Evolutionary conservation across 73 alveolate species (phyloP).

Genomic region (Tetrahymena elliotti): DNA sequence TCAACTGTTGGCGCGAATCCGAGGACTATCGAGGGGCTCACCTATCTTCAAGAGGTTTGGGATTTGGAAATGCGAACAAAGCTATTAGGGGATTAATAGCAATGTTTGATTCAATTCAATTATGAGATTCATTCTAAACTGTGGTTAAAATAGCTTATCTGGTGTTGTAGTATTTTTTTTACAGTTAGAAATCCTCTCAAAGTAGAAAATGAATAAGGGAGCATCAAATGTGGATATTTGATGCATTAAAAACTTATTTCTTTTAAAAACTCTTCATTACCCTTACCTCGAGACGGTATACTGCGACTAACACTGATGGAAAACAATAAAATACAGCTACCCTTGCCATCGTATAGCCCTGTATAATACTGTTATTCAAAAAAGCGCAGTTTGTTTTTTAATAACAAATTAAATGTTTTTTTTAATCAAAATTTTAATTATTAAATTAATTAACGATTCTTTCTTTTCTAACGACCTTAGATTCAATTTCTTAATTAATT

Average conservation of each 20-base stretch:
- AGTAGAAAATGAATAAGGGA: background rate
- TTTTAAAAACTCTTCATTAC: background rate
- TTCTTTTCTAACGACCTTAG: background rate
- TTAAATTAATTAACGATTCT: background rate
- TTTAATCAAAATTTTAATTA: background rate
- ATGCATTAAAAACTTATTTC: background rate
- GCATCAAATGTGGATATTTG: background rate
- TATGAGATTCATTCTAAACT: background rate
- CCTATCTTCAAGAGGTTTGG: background rate
- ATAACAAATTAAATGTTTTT: background rate
- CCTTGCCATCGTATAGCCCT: constrained; percentile 2
- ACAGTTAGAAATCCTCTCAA: background rate
- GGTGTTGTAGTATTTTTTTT: background rate
- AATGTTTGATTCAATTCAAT: background rate
- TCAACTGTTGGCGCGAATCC: constrained; percentile 1
- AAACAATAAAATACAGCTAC: background rate
- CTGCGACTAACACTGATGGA: background rate
- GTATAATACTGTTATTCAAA: background rate
- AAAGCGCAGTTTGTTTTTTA: background rate
- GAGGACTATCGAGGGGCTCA: background rate
- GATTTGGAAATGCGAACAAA: background rate
- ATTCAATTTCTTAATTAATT: background rate
- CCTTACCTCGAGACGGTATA: background rate
- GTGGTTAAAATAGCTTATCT: background rate
- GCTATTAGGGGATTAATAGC: background rate